phyloP scores from a whole-genome alignment of 805 yeast species.

The Candida verbasci region DNA sequence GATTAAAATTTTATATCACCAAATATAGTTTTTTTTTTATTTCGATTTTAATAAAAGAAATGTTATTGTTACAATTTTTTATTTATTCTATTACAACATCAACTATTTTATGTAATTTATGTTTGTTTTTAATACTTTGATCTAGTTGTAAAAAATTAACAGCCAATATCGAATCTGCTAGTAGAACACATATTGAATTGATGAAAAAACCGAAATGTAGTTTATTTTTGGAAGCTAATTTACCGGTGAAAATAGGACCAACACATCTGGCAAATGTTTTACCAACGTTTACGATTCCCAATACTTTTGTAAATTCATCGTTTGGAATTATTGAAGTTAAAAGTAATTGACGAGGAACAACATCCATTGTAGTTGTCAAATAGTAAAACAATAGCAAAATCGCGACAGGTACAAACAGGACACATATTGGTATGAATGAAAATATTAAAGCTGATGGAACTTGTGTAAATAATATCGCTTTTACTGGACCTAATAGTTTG shows the following conservation, averaged over 20 bases:
- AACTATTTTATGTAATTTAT: slow-evolving; percentile 6
- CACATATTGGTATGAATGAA: slow-evolving; percentile 29
- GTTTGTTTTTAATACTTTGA: slow-evolving; percentile 19
- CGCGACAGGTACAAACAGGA: slow-evolving; percentile 38
- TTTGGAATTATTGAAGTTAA: slow-evolving; percentile 62
- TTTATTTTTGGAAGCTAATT: slow-evolving; percentile 49
- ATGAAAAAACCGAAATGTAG: slow-evolving; percentile 52
- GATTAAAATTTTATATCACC: too few relatives aligned
- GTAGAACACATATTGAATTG: slow-evolving; percentile 45
- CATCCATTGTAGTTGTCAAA: slow-evolving; percentile 78
- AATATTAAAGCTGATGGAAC: slow-evolving; percentile 71
- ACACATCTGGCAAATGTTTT: slow-evolving; percentile 80
- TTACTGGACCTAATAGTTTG: slow-evolving; percentile 68
- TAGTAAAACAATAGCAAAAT: slow-evolving; percentile 50
- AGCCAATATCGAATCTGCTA: slow-evolving; percentile 45
- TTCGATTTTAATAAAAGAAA: too few relatives aligned
- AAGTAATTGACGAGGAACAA: slow-evolving; percentile 83
- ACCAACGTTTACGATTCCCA: slow-evolving; percentile 84
- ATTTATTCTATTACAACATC: background rate
- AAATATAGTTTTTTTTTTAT: too few relatives aligned
- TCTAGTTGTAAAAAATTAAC: slow-evolving; percentile 41
- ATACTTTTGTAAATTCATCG: slow-evolving; percentile 64
- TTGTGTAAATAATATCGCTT: slow-evolving; percentile 70
- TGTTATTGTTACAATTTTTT: too few relatives aligned
- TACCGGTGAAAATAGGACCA: slow-evolving; percentile 80